These are phyloP conservation scores for Candida rishiriensis DNA, from an alignment of 805 yeast species.

Conservation along the genomic window DNA sequence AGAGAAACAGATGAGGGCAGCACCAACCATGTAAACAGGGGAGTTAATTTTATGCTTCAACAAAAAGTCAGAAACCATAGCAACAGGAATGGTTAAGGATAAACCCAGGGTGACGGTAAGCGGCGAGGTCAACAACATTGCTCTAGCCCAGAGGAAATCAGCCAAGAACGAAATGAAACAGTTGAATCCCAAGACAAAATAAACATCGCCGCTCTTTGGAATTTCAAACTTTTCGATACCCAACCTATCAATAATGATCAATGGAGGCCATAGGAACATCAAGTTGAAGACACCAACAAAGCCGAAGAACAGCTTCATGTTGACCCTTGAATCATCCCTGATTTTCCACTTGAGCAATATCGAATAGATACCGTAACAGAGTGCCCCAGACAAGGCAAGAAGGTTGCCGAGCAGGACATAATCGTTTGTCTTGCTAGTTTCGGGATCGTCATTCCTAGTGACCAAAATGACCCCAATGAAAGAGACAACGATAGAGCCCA, in stretches of 20 bases:
- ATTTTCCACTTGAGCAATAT: slow-evolving; percentile 74
- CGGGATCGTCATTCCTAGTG: slow-evolving; percentile 56
- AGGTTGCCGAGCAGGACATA: slow-evolving; percentile 59
- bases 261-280: slow-evolving; percentile 75
- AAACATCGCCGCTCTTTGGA: slow-evolving; percentile 53
- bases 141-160: slow-evolving; percentile 94
- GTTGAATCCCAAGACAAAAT: slow-evolving; percentile 55
- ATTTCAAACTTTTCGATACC: slow-evolving; percentile 69
- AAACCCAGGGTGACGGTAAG: slow-evolving; percentile 93
- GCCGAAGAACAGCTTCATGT: slow-evolving; percentile 89
- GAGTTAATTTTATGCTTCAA: slow-evolving; percentile 63
- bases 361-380: slow-evolving; percentile 89
- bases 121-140: slow-evolving; percentile 90
- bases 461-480: slow-evolving; percentile 78
- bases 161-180: slow-evolving; percentile 77
- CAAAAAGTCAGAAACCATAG: slow-evolving; percentile 85
- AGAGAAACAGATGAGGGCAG: slow-evolving; percentile 71
- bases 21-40: slow-evolving; percentile 69
- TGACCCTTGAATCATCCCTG: slow-evolving; percentile 66
- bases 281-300: slow-evolving; percentile 86
- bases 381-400: slow-evolving; percentile 78
- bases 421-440: slow-evolving; percentile 26
- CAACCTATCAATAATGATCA: slow-evolving; percentile 56
- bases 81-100: slow-evolving; percentile 89
- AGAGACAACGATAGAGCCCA: slow-evolving; percentile 66